These are phyloP conservation scores for Candida corydali DNA, from an alignment of 805 yeast species.

Conservation along the genomic window DNA sequence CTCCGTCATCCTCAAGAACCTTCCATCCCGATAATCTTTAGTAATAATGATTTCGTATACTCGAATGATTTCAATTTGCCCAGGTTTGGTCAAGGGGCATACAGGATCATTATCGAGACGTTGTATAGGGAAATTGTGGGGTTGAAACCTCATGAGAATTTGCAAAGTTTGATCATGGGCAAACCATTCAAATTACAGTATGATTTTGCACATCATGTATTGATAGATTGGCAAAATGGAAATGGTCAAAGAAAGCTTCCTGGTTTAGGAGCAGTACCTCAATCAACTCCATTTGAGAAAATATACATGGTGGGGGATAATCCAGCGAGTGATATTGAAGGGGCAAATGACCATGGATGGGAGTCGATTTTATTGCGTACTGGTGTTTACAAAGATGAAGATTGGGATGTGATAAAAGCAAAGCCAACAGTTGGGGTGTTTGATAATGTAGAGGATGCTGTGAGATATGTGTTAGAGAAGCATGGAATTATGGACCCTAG, in stretches of 20 bases:
- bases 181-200: slow-evolving; percentile 79
- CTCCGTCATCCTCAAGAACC: slow-evolving; percentile 32
- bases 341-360: slow-evolving; percentile 90
- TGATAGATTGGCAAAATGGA: slow-evolving; percentile 48
- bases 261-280: slow-evolving; percentile 36
- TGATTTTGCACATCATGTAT: slow-evolving; percentile 74
- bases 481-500: slow-evolving; percentile 1
- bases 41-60: slow-evolving; percentile 84
- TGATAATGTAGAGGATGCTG: slow-evolving; percentile 46
- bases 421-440: slow-evolving; percentile 48
- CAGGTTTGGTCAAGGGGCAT: slow-evolving; percentile 90
- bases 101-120: slow-evolving; percentile 57
- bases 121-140: slow-evolving; percentile 53
- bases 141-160: slow-evolving; percentile 26
- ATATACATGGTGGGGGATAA: slow-evolving; percentile 97
- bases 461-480: slow-evolving; percentile 13
- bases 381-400: slow-evolving; percentile 76
- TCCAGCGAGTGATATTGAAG: slow-evolving; percentile 87
- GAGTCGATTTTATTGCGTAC: slow-evolving; percentile 77
- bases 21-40: slow-evolving; percentile 68
- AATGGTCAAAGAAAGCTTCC: slow-evolving; percentile 32
- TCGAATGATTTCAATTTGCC: slow-evolving; percentile 76
- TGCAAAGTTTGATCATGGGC: slow-evolving; percentile 64
- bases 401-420: slow-evolving; percentile 35
- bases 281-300: slow-evolving; percentile 37